phyloP scores from a whole-genome alignment of 306 rosid genomes.

The Cercis canadensis region DNA sequence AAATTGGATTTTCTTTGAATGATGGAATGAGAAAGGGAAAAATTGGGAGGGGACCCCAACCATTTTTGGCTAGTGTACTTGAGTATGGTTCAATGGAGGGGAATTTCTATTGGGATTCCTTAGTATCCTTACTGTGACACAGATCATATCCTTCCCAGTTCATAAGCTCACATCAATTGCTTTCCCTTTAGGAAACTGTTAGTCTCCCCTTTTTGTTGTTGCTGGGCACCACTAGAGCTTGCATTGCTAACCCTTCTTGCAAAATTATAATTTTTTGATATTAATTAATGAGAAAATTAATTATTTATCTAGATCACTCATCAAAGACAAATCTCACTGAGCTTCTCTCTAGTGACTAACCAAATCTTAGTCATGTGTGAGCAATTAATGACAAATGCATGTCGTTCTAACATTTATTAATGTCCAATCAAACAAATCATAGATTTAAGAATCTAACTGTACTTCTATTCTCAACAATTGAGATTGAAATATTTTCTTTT shows the following conservation, averaged over 20 bases:
- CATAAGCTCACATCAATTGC: neutral
- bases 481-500: too few species aligned
- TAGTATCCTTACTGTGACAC: neutral
- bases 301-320: neutral
- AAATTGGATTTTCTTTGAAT: neutral
- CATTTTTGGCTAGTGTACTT: slow-evolving; percentile 7
- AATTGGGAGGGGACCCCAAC: slow-evolving; percentile 12
- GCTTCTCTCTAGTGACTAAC: too few species aligned
- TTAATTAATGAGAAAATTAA: too few species aligned
- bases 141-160: neutral
- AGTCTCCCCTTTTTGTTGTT: too few species aligned
- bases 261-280: too few species aligned
- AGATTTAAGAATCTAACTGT: slow-evolving; percentile 24
- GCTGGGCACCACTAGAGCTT: too few species aligned
- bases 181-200: too few species aligned
- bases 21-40: neutral
- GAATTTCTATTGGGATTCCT: slow-evolving; percentile 7
- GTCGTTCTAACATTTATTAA: neutral
- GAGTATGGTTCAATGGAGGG: slow-evolving; percentile 3
- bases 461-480: neutral
- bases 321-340: slow-evolving; percentile 23
- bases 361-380: too few species aligned
- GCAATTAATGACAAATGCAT: slow-evolving; percentile 29
- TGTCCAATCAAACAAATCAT: neutral
- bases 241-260: too few species aligned